Percentiles rank a stretch among this genome's conserved stretches.
Conservation (phyloP, 352 stramenopile genomes). For the Blastocystis sp. region DNA sequence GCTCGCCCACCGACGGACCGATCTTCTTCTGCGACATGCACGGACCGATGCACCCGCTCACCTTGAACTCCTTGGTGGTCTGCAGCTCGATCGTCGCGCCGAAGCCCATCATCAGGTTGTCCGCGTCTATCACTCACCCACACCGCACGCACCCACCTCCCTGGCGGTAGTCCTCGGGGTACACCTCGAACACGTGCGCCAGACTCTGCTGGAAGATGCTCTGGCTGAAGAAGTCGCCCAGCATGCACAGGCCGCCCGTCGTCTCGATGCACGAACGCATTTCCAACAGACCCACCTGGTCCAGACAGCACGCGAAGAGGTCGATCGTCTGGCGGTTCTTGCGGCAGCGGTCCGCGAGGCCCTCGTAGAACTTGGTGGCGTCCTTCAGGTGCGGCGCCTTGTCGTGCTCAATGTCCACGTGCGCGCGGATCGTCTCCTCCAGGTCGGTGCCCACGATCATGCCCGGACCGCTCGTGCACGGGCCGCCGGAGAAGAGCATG, state of each 20-base stretch:
- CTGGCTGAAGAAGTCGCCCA: constrained; percentile 96
- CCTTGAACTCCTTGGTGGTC: constrained; percentile 97
- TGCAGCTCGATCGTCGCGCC: constrained; percentile 92
- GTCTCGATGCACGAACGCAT: constrained; percentile 95
- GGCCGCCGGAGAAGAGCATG: constrained; percentile 97
- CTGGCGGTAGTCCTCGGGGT: constrained; percentile 89
- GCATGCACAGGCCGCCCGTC: constrained; percentile 90
- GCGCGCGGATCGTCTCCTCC: constrained; percentile 92
- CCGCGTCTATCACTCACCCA: constrained; percentile 80
- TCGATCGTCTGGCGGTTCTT: constrained; percentile 93
- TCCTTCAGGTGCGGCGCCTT: constrained; percentile 91
- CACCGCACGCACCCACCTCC: constrained; percentile 75
- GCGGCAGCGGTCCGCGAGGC: constrained; percentile 89
- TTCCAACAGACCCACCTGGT: constrained; percentile 96
- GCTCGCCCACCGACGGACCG: constrained; percentile 91
- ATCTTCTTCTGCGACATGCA: constrained; percentile 93
- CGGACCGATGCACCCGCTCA: constrained; percentile 94
- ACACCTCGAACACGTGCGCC: constrained; percentile 93
- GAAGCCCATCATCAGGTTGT: constrained; percentile 93
- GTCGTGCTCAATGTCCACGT: constrained; percentile 80
- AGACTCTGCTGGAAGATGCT: constrained; percentile 98
- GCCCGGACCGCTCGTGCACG: constrained; percentile 92
- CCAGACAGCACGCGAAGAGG: constrained; percentile 96
- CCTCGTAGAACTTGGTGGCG: constrained; percentile 91
- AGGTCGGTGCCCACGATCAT: constrained; percentile 91